Evolutionary conservation across 176 grass and related monocot species (phyloP).

Genomic region (Chrysopogon serrulatus): DNA sequence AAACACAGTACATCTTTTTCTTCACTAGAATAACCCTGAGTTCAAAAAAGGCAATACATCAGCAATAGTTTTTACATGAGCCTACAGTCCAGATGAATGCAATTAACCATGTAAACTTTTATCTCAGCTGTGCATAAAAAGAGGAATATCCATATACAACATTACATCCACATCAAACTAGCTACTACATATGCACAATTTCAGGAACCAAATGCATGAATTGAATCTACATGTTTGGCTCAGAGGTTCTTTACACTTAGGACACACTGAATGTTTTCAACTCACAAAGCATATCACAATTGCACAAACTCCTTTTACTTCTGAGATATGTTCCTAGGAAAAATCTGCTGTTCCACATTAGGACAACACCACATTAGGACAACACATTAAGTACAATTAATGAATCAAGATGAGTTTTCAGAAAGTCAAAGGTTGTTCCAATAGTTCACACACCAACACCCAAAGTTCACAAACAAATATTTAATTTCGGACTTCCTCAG

Average conservation of each 20-base stretch:
- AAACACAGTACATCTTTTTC: conserved; percentile 64
- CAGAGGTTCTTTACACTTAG: neutral
- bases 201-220: neutral
- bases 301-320: neutral
- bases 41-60: neutral
- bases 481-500: neutral
- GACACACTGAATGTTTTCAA: neutral
- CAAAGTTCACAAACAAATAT: neutral
- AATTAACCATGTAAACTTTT: neutral
- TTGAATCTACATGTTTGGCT: neutral
- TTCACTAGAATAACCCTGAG: conserved; percentile 62
- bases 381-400: neutral
- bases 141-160: neutral
- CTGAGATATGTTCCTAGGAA: neutral
- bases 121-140: neutral
- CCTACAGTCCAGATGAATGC: neutral
- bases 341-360: neutral
- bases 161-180: neutral
- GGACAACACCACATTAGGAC: neutral
- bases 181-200: neutral
- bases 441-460: neutral
- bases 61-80: neutral
- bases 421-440: neutral
- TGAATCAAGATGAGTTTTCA: neutral
- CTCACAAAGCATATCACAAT: neutral